Conservation (phyloP, 768 basidiomycete species). For the Dendrothele bispora region DNA sequence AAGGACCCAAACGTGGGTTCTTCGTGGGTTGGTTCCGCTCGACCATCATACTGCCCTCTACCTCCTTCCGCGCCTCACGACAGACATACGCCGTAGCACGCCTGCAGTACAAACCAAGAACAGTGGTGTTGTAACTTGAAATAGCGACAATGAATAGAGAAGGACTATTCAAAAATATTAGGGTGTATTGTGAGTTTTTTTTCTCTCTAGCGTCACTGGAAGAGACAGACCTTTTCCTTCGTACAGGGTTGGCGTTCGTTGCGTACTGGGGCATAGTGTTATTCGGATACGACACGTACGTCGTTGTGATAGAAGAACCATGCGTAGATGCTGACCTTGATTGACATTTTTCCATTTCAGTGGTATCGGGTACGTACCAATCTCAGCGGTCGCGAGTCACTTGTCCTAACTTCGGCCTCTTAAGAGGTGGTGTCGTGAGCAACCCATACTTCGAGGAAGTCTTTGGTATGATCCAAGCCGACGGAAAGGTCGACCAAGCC, state of each 20-base stretch:
- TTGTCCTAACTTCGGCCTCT: neutral
- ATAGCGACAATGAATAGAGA: no score
- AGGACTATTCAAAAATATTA: neutral
- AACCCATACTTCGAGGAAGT: constrained; percentile 47
- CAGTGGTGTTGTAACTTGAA: no score
- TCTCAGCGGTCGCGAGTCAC: neutral
- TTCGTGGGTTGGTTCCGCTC: no score
- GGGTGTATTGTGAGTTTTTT: neutral
- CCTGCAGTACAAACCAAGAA: no score
- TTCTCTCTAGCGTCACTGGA: neutral
- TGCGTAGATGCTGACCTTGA: no score
- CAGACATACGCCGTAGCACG: no score
- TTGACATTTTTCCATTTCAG: neutral
- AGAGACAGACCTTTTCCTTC: neutral
- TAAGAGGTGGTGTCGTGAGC: constrained; percentile 44
- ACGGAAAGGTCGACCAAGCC: constrained; percentile 28
- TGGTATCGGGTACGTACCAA: constrained; percentile 3
- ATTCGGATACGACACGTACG: constrained; percentile 6
- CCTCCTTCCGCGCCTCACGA: no score
- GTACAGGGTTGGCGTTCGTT: neutral
- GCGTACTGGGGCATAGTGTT: constrained; percentile 1
- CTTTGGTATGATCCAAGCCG: constrained; percentile 41
- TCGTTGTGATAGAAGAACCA: neutral
- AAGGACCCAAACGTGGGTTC: no score
- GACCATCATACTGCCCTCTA: no score